Base-by-base conservation (phyloP, 768 basidiomycete species). In the Xerocomellus dryophilus region DNA sequence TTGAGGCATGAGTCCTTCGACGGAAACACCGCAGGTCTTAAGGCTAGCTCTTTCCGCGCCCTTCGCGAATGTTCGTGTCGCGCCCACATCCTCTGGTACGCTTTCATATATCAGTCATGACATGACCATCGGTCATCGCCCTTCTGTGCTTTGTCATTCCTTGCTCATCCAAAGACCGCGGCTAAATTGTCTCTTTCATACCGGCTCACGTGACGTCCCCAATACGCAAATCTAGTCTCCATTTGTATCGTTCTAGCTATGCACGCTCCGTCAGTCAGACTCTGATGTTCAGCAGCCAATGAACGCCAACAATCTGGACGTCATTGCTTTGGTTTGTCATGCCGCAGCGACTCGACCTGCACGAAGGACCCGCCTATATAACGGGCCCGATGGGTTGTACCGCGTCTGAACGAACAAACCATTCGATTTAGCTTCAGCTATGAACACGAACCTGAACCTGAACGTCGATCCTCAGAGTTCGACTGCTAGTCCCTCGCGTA, bases 311-410 rank as follows among this genome's bases (percentile, higher is more conserved):
- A 34, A 3, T 45, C 45, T 34, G 41, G 38, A 32, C 44, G 25
- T 34, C 44, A 45, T 50, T 36, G 47, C 60, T 18, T 23, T 23
- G 20, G 5, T 9, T 36, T 52, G 51, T 36, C 40, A 60, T 32
- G 34, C 18, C 10, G 17, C 14, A 12, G 27, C 31, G 43, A 41
- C 35, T 40, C 32, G 29, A 18, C 42, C 17, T 49, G n/a, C 9
- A 4, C 25, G 21, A 25, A 20, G 34, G 11, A n/a, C 34, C 6
- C 5, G 17, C n/a, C 44, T 65, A 64, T 65, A 64, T 47, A 54
- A 54, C 32, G 18, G 23, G 35, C 21, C 36, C 11, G 27, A 17
- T 17, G 7, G 9, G 18, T 3, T 7, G 10, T 15, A 5, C 18
- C 36, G 31, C n/a, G 27, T 15, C 38, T 23, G 46, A 56, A 21